Evolutionary conservation across 306 rosid species (phyloP), one percentile per base, ranked within the genome.

Genomic region (Cyclanthera cordifolia): DNA sequence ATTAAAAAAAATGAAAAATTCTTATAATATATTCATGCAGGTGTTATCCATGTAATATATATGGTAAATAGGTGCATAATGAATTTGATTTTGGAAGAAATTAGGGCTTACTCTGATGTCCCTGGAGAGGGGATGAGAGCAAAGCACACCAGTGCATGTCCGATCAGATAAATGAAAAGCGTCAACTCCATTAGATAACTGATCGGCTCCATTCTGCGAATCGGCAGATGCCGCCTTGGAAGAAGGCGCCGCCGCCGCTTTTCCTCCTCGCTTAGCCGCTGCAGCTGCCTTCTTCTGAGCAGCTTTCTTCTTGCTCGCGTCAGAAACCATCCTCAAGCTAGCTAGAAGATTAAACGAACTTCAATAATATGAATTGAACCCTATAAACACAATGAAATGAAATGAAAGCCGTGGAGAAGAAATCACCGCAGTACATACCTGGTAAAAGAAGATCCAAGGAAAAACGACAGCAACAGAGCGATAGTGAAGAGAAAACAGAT

Each of bases 271-370:
- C 91, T 88, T 90, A 8, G 99, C 97, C 25, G 96, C 97, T 2
- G 99, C 97, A 4, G 99, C 99, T 0, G 91, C 97, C 81, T 94
- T 94, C 88, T 94, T 94, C 86, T 94, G 97, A 0, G 97, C 97
- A 20, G 86, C 97, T 76, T 94, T 94, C 90, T 90, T 94, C 88
- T 94, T 94, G 81, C 97, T 94, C 41, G 99, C 99, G 86, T 94
- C 99, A 17, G 97, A 94, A 56, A 90, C 99, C 99, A 94, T 94
- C 69, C 56, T 90, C 72, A 74, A 74, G 46, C 82, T 55, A 24
- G n/a, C n/a, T n/a, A n/a, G n/a, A n/a, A n/a, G n/a, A n/a, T n/a
- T n/a, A n/a, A n/a, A n/a, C n/a, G n/a, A n/a, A n/a, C n/a, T n/a
- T n/a, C n/a, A n/a, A n/a, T n/a, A n/a, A n/a, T n/a, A n/a, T n/a